Base-by-base conservation (phyloP, 2,329 filamentous ascomycete species). In the Fusarium palustre region DNA sequence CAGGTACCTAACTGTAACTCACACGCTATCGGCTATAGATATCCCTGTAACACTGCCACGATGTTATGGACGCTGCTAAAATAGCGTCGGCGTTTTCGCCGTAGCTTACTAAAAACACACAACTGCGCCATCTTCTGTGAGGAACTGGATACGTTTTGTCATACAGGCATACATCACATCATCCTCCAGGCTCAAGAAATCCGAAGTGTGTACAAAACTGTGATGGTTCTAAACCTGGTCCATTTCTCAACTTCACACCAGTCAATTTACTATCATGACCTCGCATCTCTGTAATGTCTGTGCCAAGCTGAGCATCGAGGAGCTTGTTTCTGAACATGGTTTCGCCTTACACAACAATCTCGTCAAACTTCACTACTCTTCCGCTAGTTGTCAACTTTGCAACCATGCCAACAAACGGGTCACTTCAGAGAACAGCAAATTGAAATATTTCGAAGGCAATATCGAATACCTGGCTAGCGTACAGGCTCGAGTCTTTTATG, bases 181-280 rank as follows among this genome's bases (percentile, higher is more conserved):
- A 18, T 6, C 5, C 6, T n/a, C 9, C 5, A n/a, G 2, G 6
- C 10, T n/a, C 5, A 11, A 38, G 10, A 38, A 12, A n/a, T n/a
- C 18, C 5, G 13, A 41, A 7, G 3, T 15, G 5, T 20, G 15
- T 41, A 22, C 12, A 4, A 3, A 22, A 7, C 0, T 41, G 7
- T 41, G 3, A 11, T 22, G 1, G 3, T 22, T 36, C 8, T 3
- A 3, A 12, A 2, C 1, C n/a, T 22, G 2, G 9, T 1, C 16
- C 1, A 7, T 39, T 39, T 2, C 36, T n/a, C 34, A 5, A n/a
- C n/a, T 5, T 2, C 7, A 16, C n/a, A 47, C 5, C 46, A 34
- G 2, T 24, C 16, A 11, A 24, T 31, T 3, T 33, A 0, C 2
- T 18, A 15, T 3, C 11, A 48, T 34, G 30, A 5, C 0, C 11